A percentile compares a stretch with the other conserved stretches of the same genome.
Conservation (phyloP, 257 asterid genomes). For the Euphrasia confusa region DNA sequence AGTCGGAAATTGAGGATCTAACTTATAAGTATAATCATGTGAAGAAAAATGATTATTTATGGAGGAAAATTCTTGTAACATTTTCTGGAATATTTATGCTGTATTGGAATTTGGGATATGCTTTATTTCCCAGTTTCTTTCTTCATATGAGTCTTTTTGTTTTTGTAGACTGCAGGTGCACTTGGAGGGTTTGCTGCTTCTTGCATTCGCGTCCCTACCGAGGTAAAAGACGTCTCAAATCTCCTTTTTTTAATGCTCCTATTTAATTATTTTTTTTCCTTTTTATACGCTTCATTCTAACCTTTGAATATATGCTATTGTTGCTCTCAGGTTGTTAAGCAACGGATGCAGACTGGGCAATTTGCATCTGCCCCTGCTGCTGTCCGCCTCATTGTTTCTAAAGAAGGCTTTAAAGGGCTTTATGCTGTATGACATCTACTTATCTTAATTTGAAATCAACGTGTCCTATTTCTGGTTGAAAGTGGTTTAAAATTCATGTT, state of each 20-base stretch:
- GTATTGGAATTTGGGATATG: constrained; percentile 8
- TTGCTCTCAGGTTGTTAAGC: constrained; percentile 82
- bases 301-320: constrained; percentile 15
- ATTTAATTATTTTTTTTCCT: background rate
- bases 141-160: constrained; percentile 19
- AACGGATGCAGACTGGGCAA: constrained; percentile 93
- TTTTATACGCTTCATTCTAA: constrained; percentile 14
- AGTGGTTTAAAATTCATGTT: constrained; percentile 4
- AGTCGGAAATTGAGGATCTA: too few species aligned
- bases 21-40: too few species aligned
- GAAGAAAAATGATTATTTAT: too few species aligned
- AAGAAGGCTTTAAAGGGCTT: constrained; percentile 87
- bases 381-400: constrained; percentile 69
- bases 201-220: constrained; percentile 92
- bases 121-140: constrained; percentile 10
- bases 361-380: constrained; percentile 91
- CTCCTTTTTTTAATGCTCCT: background rate
- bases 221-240: constrained; percentile 40
- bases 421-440: constrained; percentile 63
- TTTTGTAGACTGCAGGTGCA: constrained; percentile 80
- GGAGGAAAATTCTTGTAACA: background rate
- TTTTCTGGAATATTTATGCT: constrained; percentile 1
- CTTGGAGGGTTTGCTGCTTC: constrained; percentile 98
- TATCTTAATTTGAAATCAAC: background rate
- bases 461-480: constrained; percentile 15